Evolutionary conservation across 2,329 filamentous ascomycete genomes (phyloP), one percentile per base, ranked within the genome.

Genomic region (Pseudogymnoascus sp.): DNA sequence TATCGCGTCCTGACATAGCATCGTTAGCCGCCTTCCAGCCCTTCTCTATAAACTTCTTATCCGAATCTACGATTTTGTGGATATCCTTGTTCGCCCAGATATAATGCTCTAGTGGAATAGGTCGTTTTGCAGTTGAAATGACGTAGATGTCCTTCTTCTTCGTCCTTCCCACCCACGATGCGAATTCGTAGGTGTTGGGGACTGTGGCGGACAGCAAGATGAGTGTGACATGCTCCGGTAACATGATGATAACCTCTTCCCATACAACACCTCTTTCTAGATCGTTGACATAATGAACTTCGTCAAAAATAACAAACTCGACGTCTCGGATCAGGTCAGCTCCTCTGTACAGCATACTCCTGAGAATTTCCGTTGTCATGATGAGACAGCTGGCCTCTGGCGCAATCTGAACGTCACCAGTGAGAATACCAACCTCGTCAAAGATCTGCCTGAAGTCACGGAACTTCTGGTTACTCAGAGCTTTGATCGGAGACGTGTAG

Each of bases 161-260:
- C 0, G 95, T 99, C 61, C 95, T 85, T 10, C 95, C 95, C 24
- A 99, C 93, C 95, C 95, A 99, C 0, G 93, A 97, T 1, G 95
- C 95, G 71, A 99, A 99, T 73, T 99, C 95, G 67, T 97, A 86
- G 0, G 95, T 97, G 73, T 99, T 99, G 1, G 95, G 95, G 0
- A 99, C 95, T 0, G 95, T 99, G 0, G 95, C 95, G 4, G 95
- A 99, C 2, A 99, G 82, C 1, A 97, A 80, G 68, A 99, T 99
- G 21, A 99, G 82, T 1, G 95, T 96, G 40, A 99, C 91, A 76
- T 99, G 95, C 73, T 96, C 93, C 0, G 95, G 95, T 63, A 99
- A 82, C 95, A 99, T 97, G 71, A 99, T 99, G 72, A 99, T 99
- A 70, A 99, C 95, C 76, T 99, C 95, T 76, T 99, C 95, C 95